phyloP scores from a whole-genome alignment of 2,329 filamentous ascomycete genomes.

The Madurella mycetomatis region DNA sequence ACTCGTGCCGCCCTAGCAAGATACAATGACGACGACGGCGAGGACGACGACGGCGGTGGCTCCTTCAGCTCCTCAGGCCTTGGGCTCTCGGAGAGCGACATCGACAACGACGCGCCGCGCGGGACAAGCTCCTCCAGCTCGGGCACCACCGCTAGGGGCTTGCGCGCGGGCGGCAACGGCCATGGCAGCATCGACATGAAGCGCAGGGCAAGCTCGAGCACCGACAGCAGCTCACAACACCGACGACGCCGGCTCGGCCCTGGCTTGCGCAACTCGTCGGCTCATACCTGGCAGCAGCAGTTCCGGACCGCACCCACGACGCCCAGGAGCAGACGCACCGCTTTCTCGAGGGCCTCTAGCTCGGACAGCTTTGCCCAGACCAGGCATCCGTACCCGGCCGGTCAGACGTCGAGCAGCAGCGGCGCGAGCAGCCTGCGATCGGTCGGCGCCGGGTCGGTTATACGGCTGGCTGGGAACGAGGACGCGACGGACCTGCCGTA shows the following conservation, averaged over 20 bases:
- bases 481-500: slow-evolving; percentile 25
- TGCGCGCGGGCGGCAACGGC: slow-evolving; percentile 9
- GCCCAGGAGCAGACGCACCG: slow-evolving; percentile 41
- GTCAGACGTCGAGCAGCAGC: slow-evolving; percentile 39
- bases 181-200: slow-evolving; percentile 6
- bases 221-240: slow-evolving; percentile 30
- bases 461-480: slow-evolving; percentile 18
- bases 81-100: slow-evolving; percentile 37
- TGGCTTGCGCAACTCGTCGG: slow-evolving; percentile 37
- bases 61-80: slow-evolving; percentile 18
- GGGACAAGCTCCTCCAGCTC: slow-evolving; percentile 40
- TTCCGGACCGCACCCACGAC: slow-evolving; percentile 54
- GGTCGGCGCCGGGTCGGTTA: slow-evolving; percentile 19
- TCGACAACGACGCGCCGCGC: slow-evolving; percentile 44
- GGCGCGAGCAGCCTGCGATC: slow-evolving; percentile 38
- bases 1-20: slow-evolving; percentile 47
- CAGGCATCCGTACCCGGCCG: slow-evolving; percentile 37
- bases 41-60: neutral
- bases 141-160: slow-evolving; percentile 14
- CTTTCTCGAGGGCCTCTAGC: slow-evolving; percentile 33
- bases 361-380: slow-evolving; percentile 40
- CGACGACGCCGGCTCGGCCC: slow-evolving; percentile 25
- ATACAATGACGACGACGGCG: slow-evolving; percentile 24
- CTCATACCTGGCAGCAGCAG: slow-evolving; percentile 42
- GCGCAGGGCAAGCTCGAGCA: slow-evolving; percentile 25